Base-by-base conservation (phyloP, 169 alveolate species). In the Plasmodium coatneyi region DNA sequence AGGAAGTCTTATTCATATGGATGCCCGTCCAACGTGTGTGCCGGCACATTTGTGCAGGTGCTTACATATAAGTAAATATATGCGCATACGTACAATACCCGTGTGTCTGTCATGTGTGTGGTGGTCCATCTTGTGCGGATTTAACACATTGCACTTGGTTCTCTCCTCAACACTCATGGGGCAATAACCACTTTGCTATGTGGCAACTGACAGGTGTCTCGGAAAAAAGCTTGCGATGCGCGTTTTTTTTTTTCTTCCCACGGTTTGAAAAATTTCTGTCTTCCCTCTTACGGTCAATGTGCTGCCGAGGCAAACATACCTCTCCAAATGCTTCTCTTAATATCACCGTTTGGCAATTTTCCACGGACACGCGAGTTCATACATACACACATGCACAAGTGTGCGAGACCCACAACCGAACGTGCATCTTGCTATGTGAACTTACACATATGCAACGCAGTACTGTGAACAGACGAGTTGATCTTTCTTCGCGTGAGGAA, bases 361-460 rank as follows among this genome's bases (percentile, higher is more conserved):
- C 43, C 46, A 80, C 0, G 34, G 28, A 6, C 74, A 39, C 32
- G 74, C 16, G 60, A 22, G n/a, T 80, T 25, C 32, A 72, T 41
- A 32, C 34, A 28, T 79, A 80, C 32, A 28, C 43, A 80, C 32
- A 28, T 12, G 56, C 34, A 79, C 70, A 80, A 60, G 25, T 76
- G 52, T 76, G 10, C 10, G 22, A 9, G 36, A 7, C 5, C 22
- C 74, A 39, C 56, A 54, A 22, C 32, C n/a, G 12, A 22, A 43
- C 56, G 25, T 79, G 56, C n/a, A 12, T 46, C 49, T 22, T 14
- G 49, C 28, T 14, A 80, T 80, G 46, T 3, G 39, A 54, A 28
- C 89, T 52, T 80, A 80, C 89, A 52, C 66, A 80, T 30, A 52
- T 80, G 39, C 36, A 16, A 25, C 34, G 9, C 36, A 39, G 71